Base-by-base conservation (phyloP, 2,329 filamentous ascomycete genomes). In the Trichoderma sp. region DNA sequence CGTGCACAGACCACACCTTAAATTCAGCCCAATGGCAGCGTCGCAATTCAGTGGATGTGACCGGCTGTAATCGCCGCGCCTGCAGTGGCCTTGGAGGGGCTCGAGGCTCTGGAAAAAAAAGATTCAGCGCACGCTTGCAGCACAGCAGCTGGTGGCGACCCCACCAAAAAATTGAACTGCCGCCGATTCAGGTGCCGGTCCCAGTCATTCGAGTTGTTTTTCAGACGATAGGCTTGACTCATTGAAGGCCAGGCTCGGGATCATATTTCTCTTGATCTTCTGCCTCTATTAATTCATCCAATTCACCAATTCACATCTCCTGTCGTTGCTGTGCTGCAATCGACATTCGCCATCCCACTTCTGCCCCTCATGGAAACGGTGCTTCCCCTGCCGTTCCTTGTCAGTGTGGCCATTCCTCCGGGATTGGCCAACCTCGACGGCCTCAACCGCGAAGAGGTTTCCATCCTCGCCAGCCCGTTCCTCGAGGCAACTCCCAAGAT, bases 331-430 rank as follows among this genome's bases (percentile, higher is more conserved):
- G 36, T 43, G 28, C 20, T 28, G 17, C 50, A 39, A 20, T 65
- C 26, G 26, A 17, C 12, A 50, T 39, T n/a, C 12, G 39, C 3
- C n/a, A 61, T 53, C 30, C 28, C 61, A 39, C 72, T 58, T 66
- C 39, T 73, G 70, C 71, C 72, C 78, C 78, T 73, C 73, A 91
- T 91, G 89, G 90, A 91, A 80, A 89, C 88, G 34, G 89, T 86
- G 72, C 84, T 91, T 26, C 88, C 89, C 11, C 82, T 91, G 67
- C 90, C 89, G 28, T 91, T 91, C 77, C 82, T 91, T 72, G 83
- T 90, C 80, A 85, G 86, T 77, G 85, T 91, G 73, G 83, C 85
- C 74, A 82, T 87, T 64, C 84, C 85, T 1, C 84, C 84, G 30
- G 84, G 82, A 57, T 81, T 88, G 74, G 80, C 82, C 70, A 82